These are phyloP conservation scores for Decorospora gaudefroyi DNA, from an alignment of 2,329 filamentous ascomycete genomes.

Conservation along the genomic window DNA sequence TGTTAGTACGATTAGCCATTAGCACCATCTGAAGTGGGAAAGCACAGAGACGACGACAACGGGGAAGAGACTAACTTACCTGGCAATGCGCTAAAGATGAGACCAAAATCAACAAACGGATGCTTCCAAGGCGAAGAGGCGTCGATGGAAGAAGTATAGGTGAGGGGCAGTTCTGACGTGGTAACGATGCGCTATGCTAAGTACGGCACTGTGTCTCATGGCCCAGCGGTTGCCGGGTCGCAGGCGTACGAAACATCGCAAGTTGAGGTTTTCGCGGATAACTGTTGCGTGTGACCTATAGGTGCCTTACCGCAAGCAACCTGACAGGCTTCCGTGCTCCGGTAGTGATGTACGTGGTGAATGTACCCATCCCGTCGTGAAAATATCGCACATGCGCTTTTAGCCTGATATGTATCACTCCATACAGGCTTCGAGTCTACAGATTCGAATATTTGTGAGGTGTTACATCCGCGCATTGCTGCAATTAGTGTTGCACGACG, in stretches of 20 bases:
- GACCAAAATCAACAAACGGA: background rate
- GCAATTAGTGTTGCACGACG: conserved; percentile 15
- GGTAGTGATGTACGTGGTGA: background rate
- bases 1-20: background rate
- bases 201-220: conserved; percentile 11
- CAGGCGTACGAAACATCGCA: background rate
- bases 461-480: conserved; percentile 2
- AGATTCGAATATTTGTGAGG: background rate
- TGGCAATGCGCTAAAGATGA: background rate
- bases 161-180: conserved; percentile 15
- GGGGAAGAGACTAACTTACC: background rate
- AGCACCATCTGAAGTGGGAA: background rate
- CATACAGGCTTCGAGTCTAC: background rate
- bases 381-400: background rate
- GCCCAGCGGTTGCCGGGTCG: background rate
- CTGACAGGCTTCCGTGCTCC: background rate
- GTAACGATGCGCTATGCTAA: conserved; percentile 9
- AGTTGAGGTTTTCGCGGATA: background rate
- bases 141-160: conserved; percentile 6
- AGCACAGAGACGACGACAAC: background rate
- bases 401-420: background rate
- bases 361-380: background rate
- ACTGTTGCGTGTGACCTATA: conserved; percentile 4
- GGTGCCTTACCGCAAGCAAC: background rate
- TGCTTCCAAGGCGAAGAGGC: conserved; percentile 1